Evolutionary conservation across 768 basidiomycete species (phyloP), one percentile per base, ranked within the genome.

Genomic region (Pholiota conissans): DNA sequence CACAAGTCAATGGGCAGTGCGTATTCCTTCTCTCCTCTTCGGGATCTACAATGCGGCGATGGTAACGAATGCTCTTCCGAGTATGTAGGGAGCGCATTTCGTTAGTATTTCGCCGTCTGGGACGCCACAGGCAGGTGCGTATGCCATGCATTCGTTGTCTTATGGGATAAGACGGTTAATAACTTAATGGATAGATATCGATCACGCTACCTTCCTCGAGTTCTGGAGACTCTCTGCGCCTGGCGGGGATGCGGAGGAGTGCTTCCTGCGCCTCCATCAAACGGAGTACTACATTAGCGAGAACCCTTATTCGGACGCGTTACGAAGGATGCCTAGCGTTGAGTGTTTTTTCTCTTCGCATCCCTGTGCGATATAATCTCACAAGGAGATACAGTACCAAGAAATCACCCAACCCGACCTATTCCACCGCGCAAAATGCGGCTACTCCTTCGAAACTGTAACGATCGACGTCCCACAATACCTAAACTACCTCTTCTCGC

Each of bases 1-100:
- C 66, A 87, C 91, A 0, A 89, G 87, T 60, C 82, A 84, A n/a
- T 92, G 90, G 90, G 91, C 90, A 22, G 90, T 90, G 58, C 59
- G 87, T 73, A 14, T 10, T 13, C 39, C 16, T 35, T 18, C n/a
- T n/a, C n/a, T 37, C 16, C 8, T 29, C 30, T 45, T 3, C 11
- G 11, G 11, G 20, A 26, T 35, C 26, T 2, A 18, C 37, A 35
- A 20, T 52, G 37, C 16, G 52, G 55, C 39, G 24, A 29, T 50
- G 14, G 29, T 16, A 51, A 29, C 51, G 11, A 32, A 32, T 13
- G 6, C 30, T 6, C 6, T 6, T 45, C 50, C 9, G 10, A 18
- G 13, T 20, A 27, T 35, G 10, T 30, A 93, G 91, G 91, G 91
- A 24, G 91, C 90, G 1, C 89, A 92, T 62, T 87, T 90, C 77